These are phyloP conservation scores for Syzygium aromaticum DNA, from an alignment of 345 rosid genomes.

Conservation along the genomic window DNA sequence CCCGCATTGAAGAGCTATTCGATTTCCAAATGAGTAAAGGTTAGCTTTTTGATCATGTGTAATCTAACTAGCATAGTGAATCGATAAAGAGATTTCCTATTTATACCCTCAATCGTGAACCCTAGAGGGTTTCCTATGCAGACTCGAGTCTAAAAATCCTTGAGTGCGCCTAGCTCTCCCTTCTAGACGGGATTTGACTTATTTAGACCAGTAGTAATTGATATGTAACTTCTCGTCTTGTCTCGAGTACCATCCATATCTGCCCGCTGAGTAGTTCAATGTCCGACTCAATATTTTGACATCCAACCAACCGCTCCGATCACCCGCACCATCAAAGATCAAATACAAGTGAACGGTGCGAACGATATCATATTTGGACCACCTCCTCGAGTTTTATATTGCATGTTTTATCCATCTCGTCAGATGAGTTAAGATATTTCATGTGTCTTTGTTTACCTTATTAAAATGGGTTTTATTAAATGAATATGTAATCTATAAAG, in stretches of 20 bases:
- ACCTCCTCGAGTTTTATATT: background rate
- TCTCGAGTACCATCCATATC: too few relatives aligned
- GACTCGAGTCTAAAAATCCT: too few relatives aligned
- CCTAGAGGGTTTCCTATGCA: too few relatives aligned
- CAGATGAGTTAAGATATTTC: background rate
- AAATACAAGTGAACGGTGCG: background rate
- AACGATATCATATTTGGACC: background rate
- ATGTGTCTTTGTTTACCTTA: background rate
- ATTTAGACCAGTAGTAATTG: too few relatives aligned
- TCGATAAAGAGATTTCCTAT: background rate
- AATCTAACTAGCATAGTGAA: background rate
- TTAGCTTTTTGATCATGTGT: background rate
- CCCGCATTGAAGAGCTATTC: background rate
- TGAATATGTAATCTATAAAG: background rate
- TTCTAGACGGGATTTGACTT: too few relatives aligned
- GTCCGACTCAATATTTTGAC: too few relatives aligned
- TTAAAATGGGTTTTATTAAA: background rate
- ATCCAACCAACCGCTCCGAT: background rate
- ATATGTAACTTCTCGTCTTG: too few relatives aligned
- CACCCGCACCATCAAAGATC: background rate
- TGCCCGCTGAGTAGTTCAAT: too few relatives aligned
- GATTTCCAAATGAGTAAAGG: background rate
- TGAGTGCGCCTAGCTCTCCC: too few relatives aligned
- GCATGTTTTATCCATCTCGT: background rate
- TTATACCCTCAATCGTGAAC: background rate